phyloP scores from a whole-genome alignment of 345 rosid species.

The Iberis pinnata region DNA sequence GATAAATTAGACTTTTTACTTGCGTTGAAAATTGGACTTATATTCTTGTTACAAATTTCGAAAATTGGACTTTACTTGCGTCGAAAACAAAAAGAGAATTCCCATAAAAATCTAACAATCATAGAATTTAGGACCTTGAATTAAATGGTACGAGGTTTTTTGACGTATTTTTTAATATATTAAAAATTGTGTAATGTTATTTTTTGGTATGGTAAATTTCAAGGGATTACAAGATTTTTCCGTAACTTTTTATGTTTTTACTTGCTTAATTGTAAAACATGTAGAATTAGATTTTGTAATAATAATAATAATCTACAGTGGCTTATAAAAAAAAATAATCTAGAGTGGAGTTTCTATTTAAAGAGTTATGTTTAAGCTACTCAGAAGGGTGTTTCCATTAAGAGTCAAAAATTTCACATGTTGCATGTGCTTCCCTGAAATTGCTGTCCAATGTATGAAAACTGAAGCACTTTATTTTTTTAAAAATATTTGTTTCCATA shows the following conservation, averaged over 20 bases:
- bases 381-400: conserved; percentile 19
- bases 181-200: background rate
- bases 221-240: background rate
- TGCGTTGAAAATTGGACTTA: background rate
- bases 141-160: conserved; percentile 36
- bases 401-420: conserved; percentile 31
- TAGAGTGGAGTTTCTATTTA: conserved; percentile 21
- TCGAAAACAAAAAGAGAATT: conserved; percentile 13
- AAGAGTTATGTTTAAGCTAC: conserved; percentile 20
- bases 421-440: conserved; percentile 33
- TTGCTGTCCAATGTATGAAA: conserved; percentile 24
- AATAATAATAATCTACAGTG: background rate
- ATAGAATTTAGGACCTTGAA: conserved; percentile 27
- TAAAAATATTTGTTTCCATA: too few relatives aligned
- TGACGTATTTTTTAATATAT: background rate
- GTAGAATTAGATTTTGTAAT: background rate
- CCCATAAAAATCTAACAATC: conserved; percentile 17
- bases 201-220: background rate
- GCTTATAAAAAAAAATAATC: too few relatives aligned
- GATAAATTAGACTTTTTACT: background rate
- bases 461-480: conserved; percentile 1
- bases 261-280: background rate
- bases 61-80: conserved; percentile 3
- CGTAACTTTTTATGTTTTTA: background rate
- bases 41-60: background rate